phyloP scores from a whole-genome alignment of 495 filamentous ascomycete genomes.

The Hypoxylon perforatum region DNA sequence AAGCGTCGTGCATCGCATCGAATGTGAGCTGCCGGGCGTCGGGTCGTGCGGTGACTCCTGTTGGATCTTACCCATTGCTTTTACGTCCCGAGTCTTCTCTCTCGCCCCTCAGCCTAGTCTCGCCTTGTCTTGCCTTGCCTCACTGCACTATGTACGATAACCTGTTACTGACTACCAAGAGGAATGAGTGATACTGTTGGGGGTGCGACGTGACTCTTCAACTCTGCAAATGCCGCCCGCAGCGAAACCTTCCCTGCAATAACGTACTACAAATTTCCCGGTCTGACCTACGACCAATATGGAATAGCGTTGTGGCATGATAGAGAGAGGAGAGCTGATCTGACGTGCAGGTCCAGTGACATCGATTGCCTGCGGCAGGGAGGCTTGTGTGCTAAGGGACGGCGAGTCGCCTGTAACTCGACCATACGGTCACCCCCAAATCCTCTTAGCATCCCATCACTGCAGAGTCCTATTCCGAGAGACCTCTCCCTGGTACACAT shows the following conservation, averaged over 20 bases:
- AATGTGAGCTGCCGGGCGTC: slow-evolving; percentile 7
- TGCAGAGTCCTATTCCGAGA: too few relatives aligned
- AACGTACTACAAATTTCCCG: neutral
- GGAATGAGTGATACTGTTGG: neutral
- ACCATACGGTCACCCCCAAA: slow-evolving; percentile 8
- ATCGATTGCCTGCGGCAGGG: slow-evolving; percentile 14
- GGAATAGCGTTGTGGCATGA: slow-evolving; percentile 6
- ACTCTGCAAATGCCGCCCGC: neutral
- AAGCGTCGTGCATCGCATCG: slow-evolving; percentile 2
- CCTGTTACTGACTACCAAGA: neutral
- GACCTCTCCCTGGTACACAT: too few relatives aligned
- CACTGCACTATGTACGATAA: too few relatives aligned
- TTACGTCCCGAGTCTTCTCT: slow-evolving; percentile 22
- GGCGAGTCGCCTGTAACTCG: slow-evolving; percentile 2
- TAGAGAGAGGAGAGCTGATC: neutral
- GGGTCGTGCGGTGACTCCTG: slow-evolving; percentile 7
- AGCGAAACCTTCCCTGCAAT: neutral
- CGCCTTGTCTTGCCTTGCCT: too few relatives aligned
- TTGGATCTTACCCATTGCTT: slow-evolving; percentile 23
- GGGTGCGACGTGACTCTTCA: neutral
- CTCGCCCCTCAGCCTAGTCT: slow-evolving; percentile 18
- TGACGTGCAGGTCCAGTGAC: slow-evolving; percentile 27
- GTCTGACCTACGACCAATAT: neutral
- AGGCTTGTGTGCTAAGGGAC: slow-evolving; percentile 13
- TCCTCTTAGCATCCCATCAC: too few relatives aligned